A percentile compares a stretch with the other conserved stretches of the same genome.
Conservation (phyloP, 768 basidiomycete species). For the Kwoniella newhampshirensis region DNA sequence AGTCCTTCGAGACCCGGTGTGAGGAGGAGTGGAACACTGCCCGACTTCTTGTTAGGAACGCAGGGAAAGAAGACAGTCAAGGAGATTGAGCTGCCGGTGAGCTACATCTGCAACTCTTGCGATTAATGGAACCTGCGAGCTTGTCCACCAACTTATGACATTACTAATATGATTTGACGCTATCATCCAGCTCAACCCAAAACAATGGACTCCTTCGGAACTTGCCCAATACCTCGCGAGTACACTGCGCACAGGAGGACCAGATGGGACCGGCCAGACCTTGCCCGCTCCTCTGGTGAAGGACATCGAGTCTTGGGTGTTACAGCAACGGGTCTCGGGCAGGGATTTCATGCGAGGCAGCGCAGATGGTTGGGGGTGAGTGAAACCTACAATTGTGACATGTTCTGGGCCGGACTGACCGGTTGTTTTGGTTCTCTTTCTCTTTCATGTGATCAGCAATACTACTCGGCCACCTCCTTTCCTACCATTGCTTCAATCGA, state of each 20-base stretch:
- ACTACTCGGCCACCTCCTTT: constrained; percentile 40
- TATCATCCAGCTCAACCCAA: constrained; percentile 34
- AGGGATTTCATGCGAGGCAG: constrained; percentile 35
- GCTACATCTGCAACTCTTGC: too few relatives aligned
- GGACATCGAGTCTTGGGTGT: constrained; percentile 48
- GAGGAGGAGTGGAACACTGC: constrained; percentile 33
- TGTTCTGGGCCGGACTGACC: not conserved
- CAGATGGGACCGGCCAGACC: constrained; percentile 32
- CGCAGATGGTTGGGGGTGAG: constrained; percentile 37
- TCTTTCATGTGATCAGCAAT: not conserved
- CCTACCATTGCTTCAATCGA: constrained; percentile 37
- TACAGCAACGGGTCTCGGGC: constrained; percentile 37
- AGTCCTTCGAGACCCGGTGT: constrained; percentile 28
- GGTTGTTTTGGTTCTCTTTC: not conserved
- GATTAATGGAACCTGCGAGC: too few relatives aligned
- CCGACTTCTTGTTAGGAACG: constrained; percentile 16
- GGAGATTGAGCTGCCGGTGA: constrained; percentile 37
- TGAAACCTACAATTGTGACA: not conserved
- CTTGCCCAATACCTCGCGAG: constrained; percentile 36
- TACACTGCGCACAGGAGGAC: constrained; percentile 38
- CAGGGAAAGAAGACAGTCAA: constrained; percentile 17
- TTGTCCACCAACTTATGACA: too few relatives aligned
- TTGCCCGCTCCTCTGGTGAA: constrained; percentile 40
- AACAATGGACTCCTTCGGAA: constrained; percentile 40
- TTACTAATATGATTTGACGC: too few relatives aligned